These are phyloP conservation scores for Colletotrichum tanaceti DNA, from an alignment of 2,329 filamentous ascomycete genomes.

Conservation along the genomic window DNA sequence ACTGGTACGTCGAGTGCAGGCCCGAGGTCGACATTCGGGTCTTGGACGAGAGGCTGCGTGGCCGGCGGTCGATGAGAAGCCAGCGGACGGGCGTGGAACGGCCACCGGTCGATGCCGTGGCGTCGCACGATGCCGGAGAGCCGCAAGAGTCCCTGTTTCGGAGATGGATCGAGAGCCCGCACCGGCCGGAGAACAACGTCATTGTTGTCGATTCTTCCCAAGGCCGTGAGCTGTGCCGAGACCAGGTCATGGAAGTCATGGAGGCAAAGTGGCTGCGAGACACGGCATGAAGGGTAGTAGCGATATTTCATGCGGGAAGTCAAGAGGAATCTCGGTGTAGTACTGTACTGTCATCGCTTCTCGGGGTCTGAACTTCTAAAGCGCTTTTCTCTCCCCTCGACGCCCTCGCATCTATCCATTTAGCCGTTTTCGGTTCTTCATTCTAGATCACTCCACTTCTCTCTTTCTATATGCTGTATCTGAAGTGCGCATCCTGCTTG, in stretches of 20 bases:
- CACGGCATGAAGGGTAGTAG: too few species aligned
- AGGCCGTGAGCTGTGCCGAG: too few species aligned
- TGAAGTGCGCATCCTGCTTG: constrained; percentile 50
- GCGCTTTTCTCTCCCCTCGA: too few species aligned
- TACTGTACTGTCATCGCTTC: too few species aligned
- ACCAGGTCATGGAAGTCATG: too few species aligned
- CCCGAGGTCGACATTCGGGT: constrained; percentile 46
- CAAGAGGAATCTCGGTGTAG: too few species aligned
- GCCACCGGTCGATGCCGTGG: constrained; percentile 42
- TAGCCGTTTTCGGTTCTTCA: too few species aligned
- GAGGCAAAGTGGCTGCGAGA: too few species aligned
- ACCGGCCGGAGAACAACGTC: constrained; percentile 44
- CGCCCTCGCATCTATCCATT: too few species aligned
- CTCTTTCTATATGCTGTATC: constrained; percentile 46
- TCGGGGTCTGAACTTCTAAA: too few species aligned
- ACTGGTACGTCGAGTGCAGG: constrained; percentile 50
- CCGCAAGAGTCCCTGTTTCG: constrained; percentile 44
- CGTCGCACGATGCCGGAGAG: neutral
- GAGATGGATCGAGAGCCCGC: constrained; percentile 48
- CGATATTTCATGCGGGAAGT: too few species aligned
- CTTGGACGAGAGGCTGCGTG: constrained; percentile 46
- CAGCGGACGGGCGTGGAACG: constrained; percentile 47
- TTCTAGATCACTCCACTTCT: too few species aligned
- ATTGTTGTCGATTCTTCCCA: constrained; percentile 45
- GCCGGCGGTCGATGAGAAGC: constrained; percentile 46